These are phyloP conservation scores for Phyllosticta capitalensis DNA, from an alignment of 2,329 filamentous ascomycete species.

Conservation along the genomic window DNA sequence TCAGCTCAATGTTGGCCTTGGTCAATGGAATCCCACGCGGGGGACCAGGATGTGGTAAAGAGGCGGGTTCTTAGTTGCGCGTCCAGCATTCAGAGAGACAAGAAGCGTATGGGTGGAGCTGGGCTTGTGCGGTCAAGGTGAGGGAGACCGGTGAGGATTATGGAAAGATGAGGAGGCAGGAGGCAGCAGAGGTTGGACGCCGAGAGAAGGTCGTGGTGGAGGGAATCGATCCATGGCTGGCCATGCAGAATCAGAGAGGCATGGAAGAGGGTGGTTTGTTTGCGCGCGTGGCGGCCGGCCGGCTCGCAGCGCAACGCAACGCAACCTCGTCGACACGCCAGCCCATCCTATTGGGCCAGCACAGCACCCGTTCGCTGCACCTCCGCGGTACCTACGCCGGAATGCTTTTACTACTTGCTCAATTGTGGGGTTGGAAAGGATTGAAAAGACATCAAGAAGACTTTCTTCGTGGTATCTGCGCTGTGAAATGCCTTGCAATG, in stretches of 20 bases:
- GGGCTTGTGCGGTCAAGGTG: background rate
- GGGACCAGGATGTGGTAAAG: background rate
- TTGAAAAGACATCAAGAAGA: background rate
- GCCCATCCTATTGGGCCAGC: constrained; percentile 8
- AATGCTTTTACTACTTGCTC: background rate
- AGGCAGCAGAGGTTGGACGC: background rate
- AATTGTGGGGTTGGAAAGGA: background rate
- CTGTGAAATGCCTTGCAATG: constrained; percentile 12
- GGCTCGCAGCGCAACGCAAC: background rate
- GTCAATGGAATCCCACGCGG: background rate
- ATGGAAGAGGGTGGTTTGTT: background rate
- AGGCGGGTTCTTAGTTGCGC: background rate
- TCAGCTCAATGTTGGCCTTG: background rate
- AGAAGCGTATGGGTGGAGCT: background rate
- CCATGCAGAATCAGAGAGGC: background rate
- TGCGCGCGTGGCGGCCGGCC: background rate
- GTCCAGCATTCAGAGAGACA: background rate
- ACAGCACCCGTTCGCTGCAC: constrained; percentile 3
- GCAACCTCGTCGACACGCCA: background rate
- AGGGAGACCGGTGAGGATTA: background rate
- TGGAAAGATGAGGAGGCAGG: background rate
- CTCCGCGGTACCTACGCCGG: background rate
- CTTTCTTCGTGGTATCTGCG: constrained; percentile 6
- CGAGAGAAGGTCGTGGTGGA: background rate
- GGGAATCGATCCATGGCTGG: background rate